Evolutionary conservation across 2,329 filamentous ascomycete species (phyloP).

Genomic region (Sarocladium brachiariae): DNA sequence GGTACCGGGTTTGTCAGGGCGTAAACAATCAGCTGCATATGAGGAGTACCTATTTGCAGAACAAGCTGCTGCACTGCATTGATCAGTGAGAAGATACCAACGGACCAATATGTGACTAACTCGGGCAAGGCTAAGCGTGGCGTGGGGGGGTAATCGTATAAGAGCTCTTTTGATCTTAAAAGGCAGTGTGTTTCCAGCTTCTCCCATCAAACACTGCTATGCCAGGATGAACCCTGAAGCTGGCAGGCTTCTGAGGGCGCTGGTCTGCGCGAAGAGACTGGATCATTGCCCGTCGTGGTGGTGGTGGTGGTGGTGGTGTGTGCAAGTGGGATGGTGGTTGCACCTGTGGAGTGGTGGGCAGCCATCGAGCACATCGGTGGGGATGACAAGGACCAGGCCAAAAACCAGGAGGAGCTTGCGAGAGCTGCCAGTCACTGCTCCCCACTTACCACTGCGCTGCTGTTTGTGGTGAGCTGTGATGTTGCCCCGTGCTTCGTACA

Average conservation of each 20-base stretch:
- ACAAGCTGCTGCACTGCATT: neutral
- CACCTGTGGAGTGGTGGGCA: neutral
- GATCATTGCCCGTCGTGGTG: neutral
- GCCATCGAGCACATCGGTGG: neutral
- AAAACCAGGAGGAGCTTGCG: neutral
- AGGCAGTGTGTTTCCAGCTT: neutral
- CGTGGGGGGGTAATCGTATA: neutral
- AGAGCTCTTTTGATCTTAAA: neutral
- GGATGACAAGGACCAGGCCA: neutral
- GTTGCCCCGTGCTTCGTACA: too few species aligned
- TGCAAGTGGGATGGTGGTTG: neutral
- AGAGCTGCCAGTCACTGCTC: too few species aligned
- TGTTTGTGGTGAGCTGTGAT: too few species aligned
- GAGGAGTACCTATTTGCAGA: neutral
- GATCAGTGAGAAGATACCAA: neutral
- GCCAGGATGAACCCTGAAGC: conserved; percentile 2
- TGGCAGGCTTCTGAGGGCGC: neutral
- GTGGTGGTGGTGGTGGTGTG: conserved; percentile 1
- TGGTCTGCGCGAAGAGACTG: neutral
- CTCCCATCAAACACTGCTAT: neutral
- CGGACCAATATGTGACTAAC: neutral
- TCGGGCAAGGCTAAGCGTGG: neutral
- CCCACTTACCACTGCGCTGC: too few species aligned
- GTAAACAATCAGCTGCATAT: neutral
- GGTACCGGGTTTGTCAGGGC: neutral